A percentile compares a stretch with the other conserved stretches of the same genome.
phyloP scores from a whole-genome alignment of 345 rosid species.

The Conringia planisiliqua region DNA sequence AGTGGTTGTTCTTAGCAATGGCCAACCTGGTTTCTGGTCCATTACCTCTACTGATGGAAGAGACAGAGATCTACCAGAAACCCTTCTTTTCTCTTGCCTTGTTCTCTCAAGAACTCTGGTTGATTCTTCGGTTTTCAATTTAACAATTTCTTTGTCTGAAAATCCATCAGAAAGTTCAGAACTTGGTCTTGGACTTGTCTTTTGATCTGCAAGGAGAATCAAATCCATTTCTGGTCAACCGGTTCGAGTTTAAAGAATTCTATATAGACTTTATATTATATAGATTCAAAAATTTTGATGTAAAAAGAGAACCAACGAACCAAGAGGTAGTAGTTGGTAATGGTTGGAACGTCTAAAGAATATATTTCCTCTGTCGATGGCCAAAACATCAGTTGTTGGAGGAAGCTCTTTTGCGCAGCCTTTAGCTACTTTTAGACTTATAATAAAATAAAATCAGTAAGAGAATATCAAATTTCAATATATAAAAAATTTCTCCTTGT shows the following conservation, averaged over 20 bases:
- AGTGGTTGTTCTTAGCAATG: conserved; percentile 53
- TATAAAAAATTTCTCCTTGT: background rate
- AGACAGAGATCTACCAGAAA: conserved; percentile 40
- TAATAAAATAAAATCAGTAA: conserved; percentile 3
- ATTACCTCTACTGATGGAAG: conserved; percentile 41
- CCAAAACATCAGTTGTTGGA: conserved; percentile 63
- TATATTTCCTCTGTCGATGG: conserved; percentile 64
- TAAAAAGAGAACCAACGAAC: conserved; percentile 39
- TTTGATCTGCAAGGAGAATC: conserved; percentile 41
- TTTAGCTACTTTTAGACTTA: conserved; percentile 48
- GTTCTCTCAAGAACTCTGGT: conserved; percentile 13
- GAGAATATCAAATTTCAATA: background rate
- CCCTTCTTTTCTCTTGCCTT: conserved; percentile 19
- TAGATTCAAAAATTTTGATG: background rate
- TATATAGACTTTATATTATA: background rate
- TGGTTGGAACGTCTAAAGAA: conserved; percentile 58
- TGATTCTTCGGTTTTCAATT: conserved; percentile 42
- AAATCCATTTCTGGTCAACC: conserved; percentile 3
- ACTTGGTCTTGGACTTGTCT: conserved; percentile 50
- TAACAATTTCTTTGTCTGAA: conserved; percentile 26
- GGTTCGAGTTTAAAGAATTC: background rate
- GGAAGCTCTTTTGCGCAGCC: conserved; percentile 70
- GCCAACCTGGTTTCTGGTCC: conserved; percentile 83
- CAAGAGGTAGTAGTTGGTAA: conserved; percentile 48
- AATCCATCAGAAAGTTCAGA: conserved; percentile 23